These are phyloP conservation scores for Talaromyces sp. DNA, from an alignment of 2,329 filamentous ascomycete species.

Conservation along the genomic window DNA sequence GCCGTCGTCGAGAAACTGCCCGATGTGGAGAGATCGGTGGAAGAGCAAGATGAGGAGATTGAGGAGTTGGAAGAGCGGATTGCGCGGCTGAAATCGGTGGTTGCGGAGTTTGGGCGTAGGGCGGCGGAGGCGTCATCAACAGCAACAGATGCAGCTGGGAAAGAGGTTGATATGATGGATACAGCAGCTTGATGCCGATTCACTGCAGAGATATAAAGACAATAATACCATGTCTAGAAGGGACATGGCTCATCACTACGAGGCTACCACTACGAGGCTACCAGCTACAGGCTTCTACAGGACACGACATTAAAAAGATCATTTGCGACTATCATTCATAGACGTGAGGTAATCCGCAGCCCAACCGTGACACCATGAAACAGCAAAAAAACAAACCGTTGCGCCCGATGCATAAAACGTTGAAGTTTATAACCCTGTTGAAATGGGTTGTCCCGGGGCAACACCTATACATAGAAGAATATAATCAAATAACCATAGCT, in stretches of 20 bases:
- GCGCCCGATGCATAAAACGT: slow-evolving; percentile 9
- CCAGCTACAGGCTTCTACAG: neutral
- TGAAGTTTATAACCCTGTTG: slow-evolving; percentile 12
- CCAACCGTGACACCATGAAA: neutral
- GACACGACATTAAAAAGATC: neutral
- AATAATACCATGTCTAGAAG: neutral
- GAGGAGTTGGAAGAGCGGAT: slow-evolving; percentile 36
- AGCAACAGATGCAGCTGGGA: neutral
- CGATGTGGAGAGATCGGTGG: slow-evolving; percentile 39
- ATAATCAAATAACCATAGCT: neutral
- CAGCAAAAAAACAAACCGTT: neutral
- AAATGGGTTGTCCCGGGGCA: slow-evolving; percentile 8
- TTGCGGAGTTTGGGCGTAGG: slow-evolving; percentile 37
- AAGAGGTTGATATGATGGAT: slow-evolving; percentile 20
- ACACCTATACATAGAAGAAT: neutral
- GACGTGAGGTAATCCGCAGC: neutral
- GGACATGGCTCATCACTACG: neutral
- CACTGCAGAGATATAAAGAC: neutral
- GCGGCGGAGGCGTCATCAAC: slow-evolving; percentile 13
- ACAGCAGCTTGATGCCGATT: neutral
- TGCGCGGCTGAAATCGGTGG: slow-evolving; percentile 32
- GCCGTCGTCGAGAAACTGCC: slow-evolving; percentile 39
- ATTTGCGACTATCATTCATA: neutral
- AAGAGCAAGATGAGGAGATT: slow-evolving; percentile 43
- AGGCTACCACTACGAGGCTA: neutral